These are phyloP conservation scores for Yarrowia sp. DNA, from an alignment of 805 yeast species.

Conservation along the genomic window DNA sequence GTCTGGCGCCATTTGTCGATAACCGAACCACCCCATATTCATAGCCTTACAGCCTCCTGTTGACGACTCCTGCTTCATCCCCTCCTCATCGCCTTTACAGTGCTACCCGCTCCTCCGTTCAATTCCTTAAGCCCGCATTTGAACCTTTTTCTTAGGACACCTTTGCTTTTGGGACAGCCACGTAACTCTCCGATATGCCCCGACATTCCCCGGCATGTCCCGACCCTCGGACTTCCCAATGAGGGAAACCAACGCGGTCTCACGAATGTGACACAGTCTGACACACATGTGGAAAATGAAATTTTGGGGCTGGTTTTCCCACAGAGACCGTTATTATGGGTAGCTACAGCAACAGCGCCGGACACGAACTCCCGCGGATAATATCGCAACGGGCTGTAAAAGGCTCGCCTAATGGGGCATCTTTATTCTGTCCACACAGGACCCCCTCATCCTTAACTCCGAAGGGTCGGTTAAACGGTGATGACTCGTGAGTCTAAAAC, in stretches of 20 bases:
- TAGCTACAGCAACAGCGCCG: background rate
- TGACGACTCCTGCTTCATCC: background rate
- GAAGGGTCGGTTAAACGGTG: slow-evolving; percentile 20
- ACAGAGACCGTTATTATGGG: background rate
- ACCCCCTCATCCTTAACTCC: slow-evolving; percentile 7
- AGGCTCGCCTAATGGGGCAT: background rate
- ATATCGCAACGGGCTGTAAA: background rate
- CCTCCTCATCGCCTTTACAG: background rate
- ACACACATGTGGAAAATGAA: background rate
- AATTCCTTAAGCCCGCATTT: slow-evolving; percentile 3
- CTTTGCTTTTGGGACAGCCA: background rate
- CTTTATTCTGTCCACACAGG: background rate
- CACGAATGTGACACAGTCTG: background rate
- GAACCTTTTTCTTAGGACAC: background rate
- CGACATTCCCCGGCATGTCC: background rate
- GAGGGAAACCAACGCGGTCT: slow-evolving; percentile 19
- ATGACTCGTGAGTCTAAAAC: slow-evolving; percentile 4
- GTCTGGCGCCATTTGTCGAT: too few species aligned
- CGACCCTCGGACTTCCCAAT: slow-evolving; percentile 16
- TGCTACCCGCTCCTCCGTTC: background rate
- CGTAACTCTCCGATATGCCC: background rate
- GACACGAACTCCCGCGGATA: background rate
- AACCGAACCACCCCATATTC: too few species aligned
- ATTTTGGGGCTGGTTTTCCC: background rate
- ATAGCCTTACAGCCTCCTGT: too few species aligned